Conservation (phyloP, 495 filamentous ascomycete genomes). For the Tuber melanosporum region DNA sequence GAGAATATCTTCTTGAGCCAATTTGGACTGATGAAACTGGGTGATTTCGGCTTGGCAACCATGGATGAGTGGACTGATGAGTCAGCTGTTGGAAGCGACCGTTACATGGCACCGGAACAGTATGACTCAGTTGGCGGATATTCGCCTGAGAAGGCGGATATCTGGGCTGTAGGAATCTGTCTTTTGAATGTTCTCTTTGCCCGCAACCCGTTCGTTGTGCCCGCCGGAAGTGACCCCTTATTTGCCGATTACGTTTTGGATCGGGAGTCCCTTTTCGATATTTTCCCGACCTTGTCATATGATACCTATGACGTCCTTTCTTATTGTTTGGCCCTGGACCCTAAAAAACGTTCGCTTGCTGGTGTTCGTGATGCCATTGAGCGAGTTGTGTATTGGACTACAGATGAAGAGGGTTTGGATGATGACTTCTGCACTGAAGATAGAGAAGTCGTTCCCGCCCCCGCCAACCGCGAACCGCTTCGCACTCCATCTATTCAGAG, state of each 20-base stretch:
- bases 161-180: slow-evolving; percentile 95
- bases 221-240: slow-evolving; percentile 75
- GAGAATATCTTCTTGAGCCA: slow-evolving; percentile 96
- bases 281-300: slow-evolving; percentile 97
- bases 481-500: slow-evolving; percentile 92
- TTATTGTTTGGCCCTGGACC: slow-evolving; percentile 82
- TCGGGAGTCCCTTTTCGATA: slow-evolving; percentile 90
- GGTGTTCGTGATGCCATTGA: slow-evolving; percentile 68
- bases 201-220: slow-evolving; percentile 85
- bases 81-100: slow-evolving; percentile 87
- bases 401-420: slow-evolving; percentile 81
- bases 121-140: slow-evolving; percentile 87
- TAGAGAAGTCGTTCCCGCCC: slow-evolving; percentile 63
- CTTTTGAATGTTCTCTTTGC: slow-evolving; percentile 93
- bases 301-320: slow-evolving; percentile 91
- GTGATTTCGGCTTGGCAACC: slow-evolving; percentile 90
- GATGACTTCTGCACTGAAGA: slow-evolving; percentile 80
- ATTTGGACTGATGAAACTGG: slow-evolving; percentile 84
- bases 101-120: slow-evolving; percentile 98
- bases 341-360: slow-evolving; percentile 73
- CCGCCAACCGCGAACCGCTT: slow-evolving; percentile 87
- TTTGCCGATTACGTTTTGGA: slow-evolving; percentile 89
- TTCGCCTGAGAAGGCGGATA: slow-evolving; percentile 85
- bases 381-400: slow-evolving; percentile 84
- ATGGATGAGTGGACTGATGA: slow-evolving; percentile 81